These are phyloP conservation scores for Lentinus polychrous DNA, from an alignment of 1,284 basidiomycete genomes.

Conservation along the genomic window DNA sequence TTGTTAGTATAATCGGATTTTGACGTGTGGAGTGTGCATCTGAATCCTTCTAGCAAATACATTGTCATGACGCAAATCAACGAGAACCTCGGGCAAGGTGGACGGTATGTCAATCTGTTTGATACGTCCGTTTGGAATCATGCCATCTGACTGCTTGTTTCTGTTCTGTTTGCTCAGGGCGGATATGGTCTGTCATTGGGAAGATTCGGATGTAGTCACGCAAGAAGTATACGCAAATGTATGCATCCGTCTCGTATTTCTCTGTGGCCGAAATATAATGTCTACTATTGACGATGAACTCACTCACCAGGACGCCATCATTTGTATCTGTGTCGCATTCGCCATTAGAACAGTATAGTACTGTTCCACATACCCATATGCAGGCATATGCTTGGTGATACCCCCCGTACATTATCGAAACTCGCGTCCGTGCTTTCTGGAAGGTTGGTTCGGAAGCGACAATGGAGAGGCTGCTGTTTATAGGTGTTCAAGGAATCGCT, in stretches of 20 bases:
- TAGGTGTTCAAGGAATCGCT: too few species aligned
- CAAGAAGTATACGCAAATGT: constrained; percentile 69
- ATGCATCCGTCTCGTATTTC: neutral
- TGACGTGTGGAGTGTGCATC: neutral
- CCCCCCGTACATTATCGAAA: neutral
- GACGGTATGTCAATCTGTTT: constrained; percentile 44
- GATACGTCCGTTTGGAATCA: constrained; percentile 5
- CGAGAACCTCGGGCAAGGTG: constrained; percentile 75
- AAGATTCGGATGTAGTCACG: constrained; percentile 61
- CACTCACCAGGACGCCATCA: constrained; percentile 53
- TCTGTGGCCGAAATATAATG: neutral
- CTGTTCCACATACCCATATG: constrained; percentile 4
- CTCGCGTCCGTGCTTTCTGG: too few species aligned
- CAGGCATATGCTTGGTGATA: neutral
- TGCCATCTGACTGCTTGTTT: constrained; percentile 9
- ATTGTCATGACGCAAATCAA: constrained; percentile 76
- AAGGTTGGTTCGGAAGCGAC: too few species aligned
- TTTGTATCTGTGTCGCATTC: constrained; percentile 71
- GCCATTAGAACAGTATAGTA: constrained; percentile 50
- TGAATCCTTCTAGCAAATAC: constrained; percentile 56
- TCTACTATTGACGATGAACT: constrained; percentile 12
- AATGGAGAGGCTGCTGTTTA: too few species aligned
- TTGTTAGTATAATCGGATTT: constrained; percentile 51
- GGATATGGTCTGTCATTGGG: constrained; percentile 70
- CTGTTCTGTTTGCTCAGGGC: constrained; percentile 28